Evolutionary conservation across 495 filamentous ascomycete species (phyloP), one percentile per base, ranked within the genome.

Genomic region (Podospora conica): DNA sequence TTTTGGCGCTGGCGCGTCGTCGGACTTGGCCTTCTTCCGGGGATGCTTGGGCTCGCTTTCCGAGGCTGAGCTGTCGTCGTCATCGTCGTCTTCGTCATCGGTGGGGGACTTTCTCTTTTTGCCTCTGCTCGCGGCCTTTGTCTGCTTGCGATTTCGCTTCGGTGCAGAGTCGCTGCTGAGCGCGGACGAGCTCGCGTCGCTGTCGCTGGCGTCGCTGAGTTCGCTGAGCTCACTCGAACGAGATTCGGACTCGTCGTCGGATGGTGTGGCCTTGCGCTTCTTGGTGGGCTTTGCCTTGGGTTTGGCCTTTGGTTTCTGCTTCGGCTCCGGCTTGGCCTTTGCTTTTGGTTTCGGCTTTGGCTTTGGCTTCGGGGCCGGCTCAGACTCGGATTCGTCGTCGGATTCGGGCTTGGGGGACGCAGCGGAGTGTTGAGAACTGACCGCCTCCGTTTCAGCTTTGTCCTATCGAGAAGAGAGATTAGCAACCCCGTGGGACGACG

Each of bases 81-180:
- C 22, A 10, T 29, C 25, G 18, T 28, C 24, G 1, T 20, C 56
- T 29, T 27, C 25, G 1, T 59, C n/a, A 27, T 27, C 25, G 58
- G 27, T 3, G 27, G 29, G 1, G n/a, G 27, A 9, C 24, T 27
- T 29, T 33, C 58, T 29, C 25, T 20, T 20, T 27, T 27, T 20
- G 18, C 22, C 25, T 59, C 58, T 9, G 12, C 18, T 7, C 27
- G 20, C 58, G 7, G 58, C 5, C 58, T 59, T 59, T 10, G 58
- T 3, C 66, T 63, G 74, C 56, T 71, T 78, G 23, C 23, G 75
- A 80, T 77, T 79, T 22, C 73, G 69, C 62, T 77, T 76, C 55
- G 78, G 74, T 22, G 72, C 40, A n/a, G 40, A 8, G 40, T 48
- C 40, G 18, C 5, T 48, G 18, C 40, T 48, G 7, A n/a, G 15